phyloP scores from a whole-genome alignment of 768 basidiomycete genomes.

The Mycena albidolilacea region DNA sequence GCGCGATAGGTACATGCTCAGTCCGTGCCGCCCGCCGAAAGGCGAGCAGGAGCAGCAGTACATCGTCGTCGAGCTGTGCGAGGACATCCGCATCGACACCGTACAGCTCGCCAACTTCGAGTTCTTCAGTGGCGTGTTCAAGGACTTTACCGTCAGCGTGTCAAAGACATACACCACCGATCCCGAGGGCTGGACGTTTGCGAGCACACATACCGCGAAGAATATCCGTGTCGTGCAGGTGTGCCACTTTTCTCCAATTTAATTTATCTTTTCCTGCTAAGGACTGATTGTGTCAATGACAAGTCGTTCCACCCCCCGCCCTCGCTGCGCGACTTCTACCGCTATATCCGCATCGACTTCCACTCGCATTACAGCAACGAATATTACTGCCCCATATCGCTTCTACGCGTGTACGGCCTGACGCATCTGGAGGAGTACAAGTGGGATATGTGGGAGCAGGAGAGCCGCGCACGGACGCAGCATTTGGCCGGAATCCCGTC shows the following conservation, averaged over 20 bases:
- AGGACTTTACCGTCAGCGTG: conserved; percentile 89
- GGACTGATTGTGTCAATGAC: too few species aligned
- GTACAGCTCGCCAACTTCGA: conserved; percentile 97
- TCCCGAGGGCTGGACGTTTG: conserved; percentile 75
- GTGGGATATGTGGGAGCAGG: conserved; percentile 87
- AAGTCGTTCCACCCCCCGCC: conserved; percentile 86
- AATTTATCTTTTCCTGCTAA: neutral
- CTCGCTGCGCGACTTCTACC: conserved; percentile 87
- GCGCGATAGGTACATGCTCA: conserved; percentile 97
- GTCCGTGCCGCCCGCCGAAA: conserved; percentile 80
- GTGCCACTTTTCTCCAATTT: conserved; percentile 44
- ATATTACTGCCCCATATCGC: conserved; percentile 95
- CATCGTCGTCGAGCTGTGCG: conserved; percentile 96
- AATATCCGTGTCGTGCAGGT: conserved; percentile 95
- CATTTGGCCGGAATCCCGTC: conserved; percentile 42
- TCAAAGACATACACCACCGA: conserved; percentile 84
- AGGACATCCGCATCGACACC: conserved; percentile 97
- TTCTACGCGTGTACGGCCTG: conserved; percentile 94
- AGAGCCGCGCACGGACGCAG: conserved; percentile 62
- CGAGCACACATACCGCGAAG: conserved; percentile 88
- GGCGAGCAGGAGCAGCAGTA: conserved; percentile 72
- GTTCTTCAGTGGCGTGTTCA: conserved; percentile 97
- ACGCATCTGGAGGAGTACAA: conserved; percentile 98
- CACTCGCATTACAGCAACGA: conserved; percentile 94
- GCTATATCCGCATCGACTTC: conserved; percentile 95